These are phyloP conservation scores for Cudoniella acicularis DNA, from an alignment of 495 filamentous ascomycete genomes.

Conservation along the genomic window DNA sequence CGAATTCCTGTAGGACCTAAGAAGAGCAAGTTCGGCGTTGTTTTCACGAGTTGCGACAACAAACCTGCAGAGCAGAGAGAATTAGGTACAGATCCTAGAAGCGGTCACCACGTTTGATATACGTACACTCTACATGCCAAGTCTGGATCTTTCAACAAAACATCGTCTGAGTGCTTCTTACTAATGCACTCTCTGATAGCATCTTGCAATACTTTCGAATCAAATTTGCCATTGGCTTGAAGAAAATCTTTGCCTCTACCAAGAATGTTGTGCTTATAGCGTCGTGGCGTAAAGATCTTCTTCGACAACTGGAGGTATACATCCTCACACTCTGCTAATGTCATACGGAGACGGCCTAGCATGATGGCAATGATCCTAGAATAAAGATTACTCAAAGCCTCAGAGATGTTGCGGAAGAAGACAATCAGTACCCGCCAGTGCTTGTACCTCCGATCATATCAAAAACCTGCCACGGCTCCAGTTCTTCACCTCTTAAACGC, in stretches of 20 bases:
- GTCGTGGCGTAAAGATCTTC: not conserved
- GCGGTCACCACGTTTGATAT: not conserved
- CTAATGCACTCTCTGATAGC: conserved; percentile 35
- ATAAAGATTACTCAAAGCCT: not conserved
- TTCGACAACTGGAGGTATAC: conserved; percentile 13
- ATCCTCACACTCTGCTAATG: conserved; percentile 8
- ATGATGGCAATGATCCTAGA: conserved; percentile 15
- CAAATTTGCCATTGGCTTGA: conserved; percentile 29
- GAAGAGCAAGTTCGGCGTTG: not conserved
- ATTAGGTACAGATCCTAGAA: not conserved
- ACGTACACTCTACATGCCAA: conserved; percentile 30
- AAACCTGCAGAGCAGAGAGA: not conserved
- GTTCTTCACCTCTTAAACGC: conserved; percentile 39
- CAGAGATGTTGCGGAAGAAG: not conserved
- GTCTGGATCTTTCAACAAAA: conserved; percentile 30
- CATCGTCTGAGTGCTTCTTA: conserved; percentile 32
- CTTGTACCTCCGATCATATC: conserved; percentile 38
- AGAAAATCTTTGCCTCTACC: not conserved
- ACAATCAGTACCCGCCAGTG: conserved; percentile 26
- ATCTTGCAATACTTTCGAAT: conserved; percentile 34
- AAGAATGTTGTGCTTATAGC: not conserved
- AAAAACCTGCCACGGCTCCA: conserved; percentile 47
- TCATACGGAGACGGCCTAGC: conserved; percentile 20
- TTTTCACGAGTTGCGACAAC: not conserved
- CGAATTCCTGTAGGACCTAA: not conserved